Evolutionary conservation across 164 flowering plant species (phyloP).

Genomic region (Stephania cephalantha): DNA sequence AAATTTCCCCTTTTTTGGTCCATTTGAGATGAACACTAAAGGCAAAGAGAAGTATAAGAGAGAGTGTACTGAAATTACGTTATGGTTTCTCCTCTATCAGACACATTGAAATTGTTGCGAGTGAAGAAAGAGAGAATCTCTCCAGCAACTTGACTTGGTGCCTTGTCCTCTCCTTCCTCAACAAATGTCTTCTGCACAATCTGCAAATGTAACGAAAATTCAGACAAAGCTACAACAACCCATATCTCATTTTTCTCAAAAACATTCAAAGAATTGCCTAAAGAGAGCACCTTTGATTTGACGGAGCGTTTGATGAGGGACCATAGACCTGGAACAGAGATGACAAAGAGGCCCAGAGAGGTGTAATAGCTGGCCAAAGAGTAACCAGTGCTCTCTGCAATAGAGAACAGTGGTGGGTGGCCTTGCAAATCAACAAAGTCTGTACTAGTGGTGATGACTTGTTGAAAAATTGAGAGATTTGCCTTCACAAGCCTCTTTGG

Average conservation of each 20-base stretch:
- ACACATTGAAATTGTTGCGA: slow-evolving; percentile 76
- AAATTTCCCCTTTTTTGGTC: background rate
- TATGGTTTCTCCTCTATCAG: slow-evolving; percentile 80
- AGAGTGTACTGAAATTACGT: slow-evolving; percentile 34
- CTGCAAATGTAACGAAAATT: slow-evolving; percentile 26
- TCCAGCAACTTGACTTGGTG: slow-evolving; percentile 72
- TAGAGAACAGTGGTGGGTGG: slow-evolving; percentile 17
- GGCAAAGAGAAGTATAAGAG: background rate
- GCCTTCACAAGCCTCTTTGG: slow-evolving; percentile 17
- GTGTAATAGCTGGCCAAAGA: slow-evolving; percentile 95
- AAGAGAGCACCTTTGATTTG: slow-evolving; percentile 69
- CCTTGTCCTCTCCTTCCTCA: slow-evolving; percentile 44
- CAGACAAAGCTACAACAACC: background rate
- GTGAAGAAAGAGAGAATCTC: slow-evolving; percentile 89
- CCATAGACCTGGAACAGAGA: slow-evolving; percentile 98
- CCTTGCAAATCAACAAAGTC: slow-evolving; percentile 13
- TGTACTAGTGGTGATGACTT: slow-evolving; percentile 13
- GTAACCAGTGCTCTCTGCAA: slow-evolving; percentile 61
- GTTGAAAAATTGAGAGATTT: slow-evolving; percentile 17
- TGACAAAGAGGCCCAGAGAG: slow-evolving; percentile 84
- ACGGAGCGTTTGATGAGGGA: slow-evolving; percentile 99
- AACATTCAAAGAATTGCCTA: background rate
- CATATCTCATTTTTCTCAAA: background rate
- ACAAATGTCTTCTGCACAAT: slow-evolving; percentile 80
- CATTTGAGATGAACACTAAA: background rate